A percentile compares a stretch with the other conserved stretches of the same genome.
Evolutionary conservation across 2,329 filamentous ascomycete genomes (phyloP).

Genomic region (Cryphonectria parasitica): DNA sequence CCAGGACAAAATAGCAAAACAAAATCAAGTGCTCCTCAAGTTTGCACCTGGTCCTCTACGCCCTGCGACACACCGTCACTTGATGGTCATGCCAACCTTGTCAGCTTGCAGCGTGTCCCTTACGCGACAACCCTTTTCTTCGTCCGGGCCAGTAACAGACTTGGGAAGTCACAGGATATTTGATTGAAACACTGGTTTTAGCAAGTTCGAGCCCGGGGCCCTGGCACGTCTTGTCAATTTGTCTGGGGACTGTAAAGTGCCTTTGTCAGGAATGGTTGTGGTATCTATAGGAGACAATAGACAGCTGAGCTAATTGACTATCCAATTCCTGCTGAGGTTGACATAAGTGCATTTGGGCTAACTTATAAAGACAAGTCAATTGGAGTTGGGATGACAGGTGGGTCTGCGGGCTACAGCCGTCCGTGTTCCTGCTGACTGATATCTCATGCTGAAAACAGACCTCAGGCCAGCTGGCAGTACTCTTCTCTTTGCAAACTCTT

Average conservation of each 20-base stretch:
- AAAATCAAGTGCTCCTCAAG: not conserved
- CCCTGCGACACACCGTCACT: not conserved
- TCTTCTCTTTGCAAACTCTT: too few relatives aligned
- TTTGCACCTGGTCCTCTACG: not conserved
- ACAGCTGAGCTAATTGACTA: not conserved
- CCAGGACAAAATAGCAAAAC: not conserved
- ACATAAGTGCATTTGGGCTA: not conserved
- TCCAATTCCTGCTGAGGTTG: not conserved
- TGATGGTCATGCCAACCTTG: not conserved
- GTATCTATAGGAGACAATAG: not conserved
- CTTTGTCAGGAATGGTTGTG: not conserved
- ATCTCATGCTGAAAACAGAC: too few relatives aligned
- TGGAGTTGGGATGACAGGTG: not conserved
- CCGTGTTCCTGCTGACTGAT: not conserved
- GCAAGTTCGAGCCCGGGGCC: not conserved
- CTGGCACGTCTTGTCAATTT: not conserved
- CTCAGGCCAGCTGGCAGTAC: too few relatives aligned
- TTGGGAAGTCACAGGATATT: not conserved
- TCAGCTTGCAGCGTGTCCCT: conserved; percentile 3
- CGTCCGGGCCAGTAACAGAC: not conserved
- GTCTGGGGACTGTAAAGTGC: not conserved
- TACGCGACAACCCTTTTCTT: not conserved
- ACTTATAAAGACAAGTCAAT: not conserved
- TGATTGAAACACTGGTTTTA: not conserved
- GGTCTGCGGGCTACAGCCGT: not conserved